A percentile compares a stretch with the other conserved stretches of the same genome.
Conservation (phyloP, 371 early-diverging fungal species). For the Rhizopus delemar region DNA sequence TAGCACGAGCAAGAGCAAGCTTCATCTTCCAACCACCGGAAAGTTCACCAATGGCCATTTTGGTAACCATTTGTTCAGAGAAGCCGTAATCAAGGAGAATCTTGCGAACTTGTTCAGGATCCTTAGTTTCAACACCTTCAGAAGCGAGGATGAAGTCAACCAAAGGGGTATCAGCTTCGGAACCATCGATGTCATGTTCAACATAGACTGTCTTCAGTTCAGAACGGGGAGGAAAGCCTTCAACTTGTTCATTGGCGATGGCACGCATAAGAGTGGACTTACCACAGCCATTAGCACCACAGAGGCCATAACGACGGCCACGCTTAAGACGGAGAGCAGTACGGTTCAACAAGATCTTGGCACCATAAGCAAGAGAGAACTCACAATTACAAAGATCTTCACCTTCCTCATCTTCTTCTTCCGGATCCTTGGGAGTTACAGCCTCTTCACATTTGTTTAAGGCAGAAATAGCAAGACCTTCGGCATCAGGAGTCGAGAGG, state of each 20-base stretch:
- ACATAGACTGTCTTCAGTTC: constrained; percentile 73
- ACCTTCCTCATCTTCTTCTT: constrained; percentile 68
- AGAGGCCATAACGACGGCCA: constrained; percentile 80
- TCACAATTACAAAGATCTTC: constrained; percentile 81
- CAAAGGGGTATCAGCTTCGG: constrained; percentile 64
- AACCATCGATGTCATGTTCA: constrained; percentile 77
- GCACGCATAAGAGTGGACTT: constrained; percentile 89
- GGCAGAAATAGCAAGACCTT: constrained; percentile 32
- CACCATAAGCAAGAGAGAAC: constrained; percentile 82
- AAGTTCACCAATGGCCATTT: constrained; percentile 67
- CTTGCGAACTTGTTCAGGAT: constrained; percentile 55
- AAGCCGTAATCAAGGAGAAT: constrained; percentile 69
- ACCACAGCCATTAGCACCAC: constrained; percentile 86
- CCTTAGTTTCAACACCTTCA: constrained; percentile 55
- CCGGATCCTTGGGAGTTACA: constrained; percentile 44
- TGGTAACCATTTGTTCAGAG: constrained; percentile 64
- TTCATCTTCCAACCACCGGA: constrained; percentile 93
- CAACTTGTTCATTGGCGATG: constrained; percentile 71
- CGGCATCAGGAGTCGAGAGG: constrained; percentile 40
- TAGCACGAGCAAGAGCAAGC: constrained; percentile 81
- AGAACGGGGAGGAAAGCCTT: constrained; percentile 76
- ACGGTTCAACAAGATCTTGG: constrained; percentile 79
- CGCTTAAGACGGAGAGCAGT: constrained; percentile 73
- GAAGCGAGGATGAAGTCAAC: constrained; percentile 66
- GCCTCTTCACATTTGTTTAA: constrained; percentile 45